A percentile compares a stretch with the other conserved stretches of the same genome.
Conservation (phyloP, 768 basidiomycete genomes). For the Kwoniella sp. region DNA sequence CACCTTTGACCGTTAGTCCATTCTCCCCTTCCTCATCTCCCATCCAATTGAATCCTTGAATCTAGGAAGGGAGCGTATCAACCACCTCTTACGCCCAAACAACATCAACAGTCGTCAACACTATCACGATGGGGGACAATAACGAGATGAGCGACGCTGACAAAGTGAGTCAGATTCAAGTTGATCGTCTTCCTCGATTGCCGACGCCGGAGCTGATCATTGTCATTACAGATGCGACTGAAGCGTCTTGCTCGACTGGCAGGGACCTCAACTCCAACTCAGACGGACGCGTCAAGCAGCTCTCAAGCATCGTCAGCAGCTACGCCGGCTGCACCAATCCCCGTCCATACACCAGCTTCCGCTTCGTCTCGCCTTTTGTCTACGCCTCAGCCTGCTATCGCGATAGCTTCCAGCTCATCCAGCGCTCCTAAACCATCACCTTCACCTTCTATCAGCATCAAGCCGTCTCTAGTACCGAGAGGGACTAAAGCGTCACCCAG, state of each 20-base stretch:
- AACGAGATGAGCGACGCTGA: background rate
- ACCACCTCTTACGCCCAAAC: no score
- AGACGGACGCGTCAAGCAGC: constrained; percentile 43
- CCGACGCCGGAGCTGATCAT: background rate
- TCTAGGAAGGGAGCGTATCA: no score
- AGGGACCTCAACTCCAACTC: constrained; percentile 44
- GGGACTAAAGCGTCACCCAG: constrained; percentile 3
- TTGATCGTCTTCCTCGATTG: background rate
- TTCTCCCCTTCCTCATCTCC: no score
- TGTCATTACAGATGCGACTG: constrained; percentile 72
- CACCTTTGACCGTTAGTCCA: no score
- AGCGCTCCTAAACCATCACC: constrained; percentile 6
- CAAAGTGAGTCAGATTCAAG: background rate
- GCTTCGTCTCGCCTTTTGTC: constrained; percentile 30
- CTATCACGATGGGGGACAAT: background rate
- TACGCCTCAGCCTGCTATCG: constrained; percentile 14
- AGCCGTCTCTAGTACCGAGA: constrained; percentile 17
- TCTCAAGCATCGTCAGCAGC: constrained; percentile 35
- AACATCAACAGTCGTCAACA: no score
- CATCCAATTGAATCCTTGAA: no score
- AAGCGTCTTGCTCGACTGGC: constrained; percentile 88
- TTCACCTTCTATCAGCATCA: background rate
- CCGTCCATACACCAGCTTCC: constrained; percentile 19
- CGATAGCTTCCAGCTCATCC: constrained; percentile 1
- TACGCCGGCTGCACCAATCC: constrained; percentile 11